Conservation (phyloP, 1,284 basidiomycete species). For the Puccinia novopanici region DNA sequence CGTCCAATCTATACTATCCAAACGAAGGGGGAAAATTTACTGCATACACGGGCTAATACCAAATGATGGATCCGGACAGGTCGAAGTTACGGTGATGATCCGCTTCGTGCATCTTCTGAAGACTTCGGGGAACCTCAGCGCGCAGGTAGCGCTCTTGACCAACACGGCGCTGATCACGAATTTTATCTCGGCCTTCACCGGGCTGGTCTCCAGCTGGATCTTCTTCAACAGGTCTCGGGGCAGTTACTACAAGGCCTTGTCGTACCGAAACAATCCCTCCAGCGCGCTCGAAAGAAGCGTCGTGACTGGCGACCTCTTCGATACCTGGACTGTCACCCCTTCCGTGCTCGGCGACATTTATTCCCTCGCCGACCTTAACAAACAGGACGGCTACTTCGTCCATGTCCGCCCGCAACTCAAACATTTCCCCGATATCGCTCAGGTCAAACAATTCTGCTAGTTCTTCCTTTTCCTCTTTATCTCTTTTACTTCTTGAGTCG, state of each 20-base stretch:
- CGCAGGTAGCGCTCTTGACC: not conserved
- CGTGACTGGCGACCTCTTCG: not conserved
- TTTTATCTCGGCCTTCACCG: not conserved
- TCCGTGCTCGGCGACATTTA: not conserved
- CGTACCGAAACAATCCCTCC: not conserved
- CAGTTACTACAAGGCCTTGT: not conserved
- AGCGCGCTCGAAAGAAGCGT: no score
- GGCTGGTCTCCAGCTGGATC: not conserved
- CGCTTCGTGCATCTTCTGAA: not conserved
- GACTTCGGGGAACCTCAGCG: constrained; percentile 7
- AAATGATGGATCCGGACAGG: not conserved
- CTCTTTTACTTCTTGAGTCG: no score
- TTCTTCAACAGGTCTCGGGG: not conserved
- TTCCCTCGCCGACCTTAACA: not conserved
- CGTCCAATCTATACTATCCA: not conserved
- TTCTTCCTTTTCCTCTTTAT: no score
- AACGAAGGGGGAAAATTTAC: no score
- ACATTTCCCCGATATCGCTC: not conserved
- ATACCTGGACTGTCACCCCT: not conserved
- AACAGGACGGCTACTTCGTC: constrained; percentile 6
- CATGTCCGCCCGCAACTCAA: not conserved
- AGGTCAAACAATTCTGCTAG: not conserved
- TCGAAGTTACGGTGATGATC: not conserved
- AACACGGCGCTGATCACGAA: not conserved
- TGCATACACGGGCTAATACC: not conserved